Conservation (phyloP, 768 basidiomycete species). For the Cyclocybe cylindracea region DNA sequence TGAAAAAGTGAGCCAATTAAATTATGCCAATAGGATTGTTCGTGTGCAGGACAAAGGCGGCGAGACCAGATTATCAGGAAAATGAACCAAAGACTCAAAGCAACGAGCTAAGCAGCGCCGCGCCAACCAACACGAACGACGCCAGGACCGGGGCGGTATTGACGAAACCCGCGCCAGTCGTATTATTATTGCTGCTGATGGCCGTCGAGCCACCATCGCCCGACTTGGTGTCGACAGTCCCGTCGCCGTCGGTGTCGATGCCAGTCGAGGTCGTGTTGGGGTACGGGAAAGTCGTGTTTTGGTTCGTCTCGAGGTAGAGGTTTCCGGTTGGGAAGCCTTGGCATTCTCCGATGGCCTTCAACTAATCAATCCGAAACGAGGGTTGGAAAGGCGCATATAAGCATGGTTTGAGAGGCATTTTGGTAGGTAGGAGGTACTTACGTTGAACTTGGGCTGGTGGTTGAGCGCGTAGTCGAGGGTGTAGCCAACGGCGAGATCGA, state of each 20-base stretch:
- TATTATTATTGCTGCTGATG: too few species aligned
- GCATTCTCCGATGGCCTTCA: constrained; percentile 81
- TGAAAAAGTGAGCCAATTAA: too few species aligned
- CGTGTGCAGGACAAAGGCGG: too few species aligned
- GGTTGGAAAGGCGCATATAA: neutral
- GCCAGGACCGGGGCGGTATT: too few species aligned
- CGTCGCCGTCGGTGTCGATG: constrained; percentile 39
- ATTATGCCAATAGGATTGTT: too few species aligned
- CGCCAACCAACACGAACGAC: too few species aligned
- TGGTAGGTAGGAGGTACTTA: constrained; percentile 40
- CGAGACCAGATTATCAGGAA: too few species aligned
- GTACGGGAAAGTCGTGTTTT: constrained; percentile 67
- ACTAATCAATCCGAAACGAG: constrained; percentile 30
- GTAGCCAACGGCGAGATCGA: constrained; percentile 88
- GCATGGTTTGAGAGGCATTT: too few species aligned
- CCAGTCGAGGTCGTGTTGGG: constrained; percentile 34
- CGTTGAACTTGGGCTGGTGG: constrained; percentile 64
- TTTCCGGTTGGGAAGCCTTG: constrained; percentile 60
- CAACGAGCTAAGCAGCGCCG: too few species aligned
- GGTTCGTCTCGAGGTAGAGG: constrained; percentile 82
- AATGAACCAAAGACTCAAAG: too few species aligned
- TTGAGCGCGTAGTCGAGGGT: constrained; percentile 74
- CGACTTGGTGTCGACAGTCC: constrained; percentile 26
- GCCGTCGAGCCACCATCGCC: too few species aligned
- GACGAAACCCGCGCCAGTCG: too few species aligned